Base-by-base conservation (phyloP, 495 filamentous ascomycete genomes). In the Beverwykella pulmonaria region DNA sequence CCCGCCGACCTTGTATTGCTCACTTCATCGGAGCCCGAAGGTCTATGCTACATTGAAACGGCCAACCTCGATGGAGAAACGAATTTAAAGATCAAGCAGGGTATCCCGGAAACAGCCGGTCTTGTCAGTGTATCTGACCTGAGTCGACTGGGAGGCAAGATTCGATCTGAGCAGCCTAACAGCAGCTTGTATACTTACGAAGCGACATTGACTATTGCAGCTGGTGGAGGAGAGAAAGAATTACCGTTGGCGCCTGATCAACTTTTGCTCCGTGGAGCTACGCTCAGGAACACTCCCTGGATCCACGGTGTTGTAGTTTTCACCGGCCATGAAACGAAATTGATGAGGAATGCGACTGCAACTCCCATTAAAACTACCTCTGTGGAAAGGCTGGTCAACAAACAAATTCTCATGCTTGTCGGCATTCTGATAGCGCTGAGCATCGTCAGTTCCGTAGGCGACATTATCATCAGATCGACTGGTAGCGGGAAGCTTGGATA, bases 11-110 rank as follows among this genome's bases (percentile, higher is more conserved):
- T 99, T 65, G 90, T 96, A 17, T 79, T 99, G 29, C 80, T 98
- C 66, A 93, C 95, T 15, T 94, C 91, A 59, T 98, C 95, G 6
- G 95, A 99, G 75, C 95, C 95, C 1, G 95, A 99, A 78, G 95
- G 95, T 65, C 76, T 99, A 60, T 99, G 95, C 77, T 99, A 99
- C 73, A 99, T 98, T 72, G 95, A 99, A 81, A 99, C 95, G 0
- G 94, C 95, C 30, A 99, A 99, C 74, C 79, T 99, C 58, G 95
- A 99, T 71, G 95, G 95, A 60, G 95, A 99, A 76, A 99, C 95
- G 20, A 99, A 99, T 73, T 80, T 99, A 61, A 99, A 99, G 76
- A 96, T 99, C 78, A 99, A 99, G 79, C 95, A 99, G 80, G 93
- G 89, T 29, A 90, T 97, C 55, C 94, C 95, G 1, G 95, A 99